A percentile compares a stretch with the other conserved stretches of the same genome.
phyloP scores from a whole-genome alignment of 768 basidiomycete genomes.

The Mycena venus region DNA sequence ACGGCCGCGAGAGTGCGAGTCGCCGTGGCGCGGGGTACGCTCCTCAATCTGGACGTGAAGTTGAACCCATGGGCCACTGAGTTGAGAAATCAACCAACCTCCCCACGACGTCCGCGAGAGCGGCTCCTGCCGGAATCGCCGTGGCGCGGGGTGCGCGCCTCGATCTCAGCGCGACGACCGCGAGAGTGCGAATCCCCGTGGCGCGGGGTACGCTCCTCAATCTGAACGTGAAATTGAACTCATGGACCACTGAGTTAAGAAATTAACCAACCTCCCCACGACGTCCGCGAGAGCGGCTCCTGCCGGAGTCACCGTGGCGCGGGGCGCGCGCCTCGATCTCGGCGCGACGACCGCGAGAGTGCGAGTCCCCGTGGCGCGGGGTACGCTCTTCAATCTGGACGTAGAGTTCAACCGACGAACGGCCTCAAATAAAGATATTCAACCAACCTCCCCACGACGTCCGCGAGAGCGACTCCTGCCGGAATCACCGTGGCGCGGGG shows the following conservation, averaged over 20 bases:
- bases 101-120: conserved; percentile 8
- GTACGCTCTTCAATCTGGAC: background rate
- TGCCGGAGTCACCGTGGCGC: conserved; percentile 1
- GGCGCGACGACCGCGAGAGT: background rate
- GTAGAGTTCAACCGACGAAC: too few species aligned
- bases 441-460: background rate
- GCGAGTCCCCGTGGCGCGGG: background rate
- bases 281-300: conserved; percentile 12
- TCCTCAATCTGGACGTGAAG: background rate
- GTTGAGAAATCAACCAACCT: too few species aligned
- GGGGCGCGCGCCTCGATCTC: too few species aligned
- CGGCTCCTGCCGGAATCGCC: conserved; percentile 2
- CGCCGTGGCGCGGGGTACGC: background rate
- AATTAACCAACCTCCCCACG: background rate
- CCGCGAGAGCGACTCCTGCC: conserved; percentile 4
- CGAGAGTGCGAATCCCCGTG: background rate
- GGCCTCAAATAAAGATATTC: too few species aligned
- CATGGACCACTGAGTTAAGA: too few species aligned
- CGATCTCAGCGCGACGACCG: too few species aligned
- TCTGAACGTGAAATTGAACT: too few species aligned
- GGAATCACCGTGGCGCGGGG: conserved; percentile 11
- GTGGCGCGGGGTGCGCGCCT: background rate
- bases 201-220: background rate
- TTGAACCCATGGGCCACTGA: too few species aligned
- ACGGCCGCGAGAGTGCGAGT: background rate